Evolutionary conservation across 164 flowering plant genomes (phyloP), one percentile per base, ranked within the genome.

Genomic region (Vitis rupestris): DNA sequence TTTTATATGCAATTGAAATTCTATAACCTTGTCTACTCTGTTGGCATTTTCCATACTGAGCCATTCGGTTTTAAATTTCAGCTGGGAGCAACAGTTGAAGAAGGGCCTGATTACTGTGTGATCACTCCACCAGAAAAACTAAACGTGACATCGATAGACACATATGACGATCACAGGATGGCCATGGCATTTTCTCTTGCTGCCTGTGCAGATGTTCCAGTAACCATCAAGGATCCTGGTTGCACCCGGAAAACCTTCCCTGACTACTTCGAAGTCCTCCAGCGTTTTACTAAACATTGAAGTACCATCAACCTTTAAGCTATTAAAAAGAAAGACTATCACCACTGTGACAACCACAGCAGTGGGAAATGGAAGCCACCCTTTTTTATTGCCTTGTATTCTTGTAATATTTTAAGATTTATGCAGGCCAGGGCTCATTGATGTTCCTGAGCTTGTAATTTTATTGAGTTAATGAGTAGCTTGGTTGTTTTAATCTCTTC

Each of bases 151-250:
- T 80, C 90, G 10, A 93, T 96, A 0, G 99, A 96, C 77, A 96
- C 98, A 1, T 96, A 93, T 11, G 98, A 96, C 67, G 99, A 93
- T 79, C 98, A 96, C 75, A 84, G 98, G 70, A 96, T 96, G 99
- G 98, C 99, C 69, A 96, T 96, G 99, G 92, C 99, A 23, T 96
- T 96, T 75, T 96, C 99, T 70, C 88, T 96, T 13, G 98, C 99
- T 68, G 97, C 99, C 50, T 96, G 97, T 78, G 83, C 90, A 27
- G 98, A 92, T 52, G 97, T 96, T 72, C 96, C 97, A 0, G 97
- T 93, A 68, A 92, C 98, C 75, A 92, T 96, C 65, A 92, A 80
- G 23, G 99, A 93, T 76, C 99, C 99, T 3, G 87, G 91, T 23
- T 96, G 99, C 84, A 93, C 98, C 63, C 78, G 95, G 13, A 96